These are phyloP conservation scores for Trifolium dubium DNA, from an alignment of 306 rosid species.

Conservation along the genomic window DNA sequence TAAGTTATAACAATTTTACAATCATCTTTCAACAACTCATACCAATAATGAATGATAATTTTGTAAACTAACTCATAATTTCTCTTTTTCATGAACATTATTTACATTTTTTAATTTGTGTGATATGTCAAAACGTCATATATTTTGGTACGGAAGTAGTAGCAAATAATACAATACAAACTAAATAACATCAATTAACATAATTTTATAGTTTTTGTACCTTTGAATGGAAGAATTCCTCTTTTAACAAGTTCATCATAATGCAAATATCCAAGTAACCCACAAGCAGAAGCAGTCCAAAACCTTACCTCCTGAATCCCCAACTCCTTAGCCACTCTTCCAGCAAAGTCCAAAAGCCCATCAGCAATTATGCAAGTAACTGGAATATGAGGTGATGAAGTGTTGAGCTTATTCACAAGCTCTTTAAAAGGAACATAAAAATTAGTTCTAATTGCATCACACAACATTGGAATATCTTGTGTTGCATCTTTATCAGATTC, in stretches of 20 bases:
- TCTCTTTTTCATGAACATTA: too few species aligned
- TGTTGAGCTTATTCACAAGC: conserved; percentile 7
- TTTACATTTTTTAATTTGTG: too few species aligned
- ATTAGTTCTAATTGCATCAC: conserved; percentile 11
- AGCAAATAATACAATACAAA: too few species aligned
- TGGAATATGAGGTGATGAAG: neutral
- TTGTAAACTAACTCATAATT: too few species aligned
- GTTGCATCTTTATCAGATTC: conserved; percentile 12
- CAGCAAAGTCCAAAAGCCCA: conserved; percentile 26
- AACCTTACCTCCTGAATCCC: neutral
- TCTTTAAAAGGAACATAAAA: conserved; percentile 29
- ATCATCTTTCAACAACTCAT: conserved; percentile 64
- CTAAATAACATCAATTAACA: too few species aligned
- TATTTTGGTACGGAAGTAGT: too few species aligned
- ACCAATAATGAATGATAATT: too few species aligned
- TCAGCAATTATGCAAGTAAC: conserved; percentile 29
- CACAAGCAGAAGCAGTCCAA: conserved; percentile 38
- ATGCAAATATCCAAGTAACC: conserved; percentile 27
- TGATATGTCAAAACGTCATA: too few species aligned
- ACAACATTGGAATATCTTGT: conserved; percentile 13
- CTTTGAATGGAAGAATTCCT: conserved; percentile 35
- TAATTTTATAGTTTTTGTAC: too few species aligned
- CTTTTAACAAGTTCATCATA: conserved; percentile 30
- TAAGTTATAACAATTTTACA: conserved; percentile 78
- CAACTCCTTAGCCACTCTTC: conserved; percentile 20